Conservation (phyloP, 306 rosid genomes). For the Lathyrus oleraceus region DNA sequence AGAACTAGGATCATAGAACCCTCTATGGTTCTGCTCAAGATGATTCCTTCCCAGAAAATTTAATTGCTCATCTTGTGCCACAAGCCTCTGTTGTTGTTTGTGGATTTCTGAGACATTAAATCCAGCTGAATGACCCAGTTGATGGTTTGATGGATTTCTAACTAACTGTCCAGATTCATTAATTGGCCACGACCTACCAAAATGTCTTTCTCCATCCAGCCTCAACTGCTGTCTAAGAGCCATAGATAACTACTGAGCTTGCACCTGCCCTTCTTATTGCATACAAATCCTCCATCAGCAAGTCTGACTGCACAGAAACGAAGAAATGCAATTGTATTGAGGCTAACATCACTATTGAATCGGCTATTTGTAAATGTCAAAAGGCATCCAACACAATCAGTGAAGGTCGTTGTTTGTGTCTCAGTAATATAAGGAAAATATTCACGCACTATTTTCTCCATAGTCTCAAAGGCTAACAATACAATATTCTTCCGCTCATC, state of each 20-base stretch:
- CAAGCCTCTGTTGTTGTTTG: constrained; percentile 59
- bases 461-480: no score
- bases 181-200: constrained; percentile 48
- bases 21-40: constrained; percentile 51
- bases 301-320: constrained; percentile 98
- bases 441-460: no score
- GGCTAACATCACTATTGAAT: no score
- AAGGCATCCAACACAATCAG: no score
- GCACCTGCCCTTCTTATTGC: constrained; percentile 64
- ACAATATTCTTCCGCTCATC: no score
- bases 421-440: no score
- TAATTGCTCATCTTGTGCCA: constrained; percentile 57
- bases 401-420: no score
- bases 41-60: constrained; percentile 58
- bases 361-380: no score
- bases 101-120: constrained; percentile 54
- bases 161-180: constrained; percentile 57
- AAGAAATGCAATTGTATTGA: no score
- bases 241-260: constrained; percentile 57
- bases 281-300: constrained; percentile 95
- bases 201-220: constrained; percentile 63
- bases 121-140: constrained; percentile 49
- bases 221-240: constrained; percentile 61
- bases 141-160: constrained; percentile 55
- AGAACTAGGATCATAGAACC: constrained; percentile 54